phyloP scores from a whole-genome alignment of 2,329 filamentous ascomycete species.

The Epichloe festucae region DNA sequence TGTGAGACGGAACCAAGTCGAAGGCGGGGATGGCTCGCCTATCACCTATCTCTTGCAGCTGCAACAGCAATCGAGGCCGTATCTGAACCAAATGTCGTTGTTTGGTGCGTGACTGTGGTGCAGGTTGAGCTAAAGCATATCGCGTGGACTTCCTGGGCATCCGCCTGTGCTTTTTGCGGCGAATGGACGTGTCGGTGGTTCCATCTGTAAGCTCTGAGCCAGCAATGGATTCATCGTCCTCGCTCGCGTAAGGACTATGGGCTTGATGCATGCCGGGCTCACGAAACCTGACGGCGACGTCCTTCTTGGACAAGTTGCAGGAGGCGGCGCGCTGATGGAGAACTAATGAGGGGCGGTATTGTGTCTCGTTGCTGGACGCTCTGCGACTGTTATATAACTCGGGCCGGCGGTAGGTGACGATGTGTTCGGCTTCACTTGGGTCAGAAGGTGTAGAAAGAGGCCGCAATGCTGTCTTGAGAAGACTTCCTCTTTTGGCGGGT shows the following conservation, averaged over 20 bases:
- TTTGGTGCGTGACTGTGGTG: slow-evolving; percentile 43
- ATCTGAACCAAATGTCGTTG: slow-evolving; percentile 55
- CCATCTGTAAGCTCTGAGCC: slow-evolving; percentile 33
- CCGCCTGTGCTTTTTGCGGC: slow-evolving; percentile 30
- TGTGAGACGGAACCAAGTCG: slow-evolving; percentile 60
- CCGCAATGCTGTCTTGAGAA: slow-evolving; percentile 30
- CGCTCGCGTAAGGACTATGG: slow-evolving; percentile 24
- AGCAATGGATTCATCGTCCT: slow-evolving; percentile 33
- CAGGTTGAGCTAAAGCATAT: slow-evolving; percentile 56
- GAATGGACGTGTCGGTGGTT: slow-evolving; percentile 27
- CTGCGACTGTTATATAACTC: background rate
- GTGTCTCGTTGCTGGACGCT: slow-evolving; percentile 2
- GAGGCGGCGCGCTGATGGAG: slow-evolving; percentile 21
- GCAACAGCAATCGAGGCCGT: slow-evolving; percentile 55
- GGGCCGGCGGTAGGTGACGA: background rate
- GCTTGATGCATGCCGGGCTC: slow-evolving; percentile 20
- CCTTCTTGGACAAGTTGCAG: slow-evolving; percentile 24
- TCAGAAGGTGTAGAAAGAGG: slow-evolving; percentile 17
- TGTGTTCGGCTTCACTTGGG: slow-evolving; percentile 9
- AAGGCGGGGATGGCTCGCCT: slow-evolving; percentile 53
- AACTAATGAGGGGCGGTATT: slow-evolving; percentile 1
- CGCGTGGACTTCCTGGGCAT: slow-evolving; percentile 43
- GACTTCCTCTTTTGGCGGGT: slow-evolving; percentile 23
- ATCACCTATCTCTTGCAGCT: slow-evolving; percentile 54
- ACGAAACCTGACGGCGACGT: slow-evolving; percentile 35